Conservation (phyloP, 345 rosid genomes). For the Syzygium aqueum region DNA sequence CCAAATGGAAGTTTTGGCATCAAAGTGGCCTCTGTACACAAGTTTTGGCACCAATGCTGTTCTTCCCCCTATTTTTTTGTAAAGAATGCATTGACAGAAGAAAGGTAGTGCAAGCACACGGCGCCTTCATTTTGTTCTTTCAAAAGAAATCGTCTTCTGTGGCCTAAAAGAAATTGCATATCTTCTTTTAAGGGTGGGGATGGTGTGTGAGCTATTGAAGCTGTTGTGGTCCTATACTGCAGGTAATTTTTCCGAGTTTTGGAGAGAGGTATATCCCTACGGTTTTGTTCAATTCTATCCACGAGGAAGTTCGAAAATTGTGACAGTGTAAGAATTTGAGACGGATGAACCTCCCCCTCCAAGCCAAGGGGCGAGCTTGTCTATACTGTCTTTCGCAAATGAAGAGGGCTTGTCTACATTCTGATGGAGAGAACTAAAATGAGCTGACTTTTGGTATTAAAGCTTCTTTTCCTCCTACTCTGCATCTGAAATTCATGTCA, state of each 20-base stretch:
- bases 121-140: neutral
- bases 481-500: neutral
- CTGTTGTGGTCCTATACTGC: neutral
- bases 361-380: neutral
- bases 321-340: conserved; percentile 6
- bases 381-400: neutral
- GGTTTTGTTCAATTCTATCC: conserved; percentile 53
- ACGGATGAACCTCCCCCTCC: neutral
- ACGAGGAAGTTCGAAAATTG: conserved; percentile 64
- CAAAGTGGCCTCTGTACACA: too few species aligned
- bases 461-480: neutral
- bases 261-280: conserved; percentile 79
- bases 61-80: neutral
- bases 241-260: conserved; percentile 60
- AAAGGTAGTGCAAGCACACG: neutral
- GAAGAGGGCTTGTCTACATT: neutral
- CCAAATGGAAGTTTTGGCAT: too few species aligned
- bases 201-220: neutral
- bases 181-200: neutral
- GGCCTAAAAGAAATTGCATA: neutral
- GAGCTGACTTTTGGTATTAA: neutral
- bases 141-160: neutral
- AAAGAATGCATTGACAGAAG: neutral
- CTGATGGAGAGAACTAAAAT: neutral
- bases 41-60: too few species aligned